Evolutionary conservation across 2,329 filamentous ascomycete genomes (phyloP), one percentile per base, ranked within the genome.

Genomic region (Periconia sp.): DNA sequence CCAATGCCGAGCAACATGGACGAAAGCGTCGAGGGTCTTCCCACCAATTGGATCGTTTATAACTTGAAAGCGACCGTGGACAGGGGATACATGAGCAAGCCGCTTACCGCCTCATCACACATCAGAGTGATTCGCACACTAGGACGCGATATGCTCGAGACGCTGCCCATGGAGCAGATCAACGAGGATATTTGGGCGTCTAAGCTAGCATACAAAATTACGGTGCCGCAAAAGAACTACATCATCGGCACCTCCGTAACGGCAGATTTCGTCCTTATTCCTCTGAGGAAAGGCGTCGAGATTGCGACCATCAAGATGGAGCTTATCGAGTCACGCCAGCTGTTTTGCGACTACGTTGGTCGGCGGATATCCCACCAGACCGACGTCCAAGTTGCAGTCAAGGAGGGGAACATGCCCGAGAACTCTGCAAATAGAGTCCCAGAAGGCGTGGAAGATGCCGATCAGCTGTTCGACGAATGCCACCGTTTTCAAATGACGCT

Each of bases 101-200:
- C 96, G 66, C 77, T 95, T 36, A 84, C 88, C 56, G 82, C 89
- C 23, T 86, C 86, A 66, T 92, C 92, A 52, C 76, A 78, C 50
- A 73, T 78, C 38, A 66, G 76, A 36, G 69, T 78, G 16, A 74
- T 78, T 34, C 63, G 75, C 31, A 78, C 76, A 11, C 61, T 78
- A 38, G 74, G 74, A 4, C 71, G 68, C 50, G 74, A 97, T 70
- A 87, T 90, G 34, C 94, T 96, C 89, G 75, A 78, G 48, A 73
- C 71, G 43, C 70, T 75, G 48, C 68, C 74, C 36, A 66, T 70
- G 65, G 69, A 71, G 55, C 68, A 82, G 76, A 80, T 89, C 51
- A 92, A 97, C 52, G 92, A 96, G 71, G 96, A 96, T 64, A 88
- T 95, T 52, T 99, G 94, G 94, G 88, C 91, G 5, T 94, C 96